A percentile compares a stretch with the other conserved stretches of the same genome.
These are phyloP conservation scores for Nepenthes alata DNA, from an alignment of 179 eudicot species.

Conservation along the genomic window DNA sequence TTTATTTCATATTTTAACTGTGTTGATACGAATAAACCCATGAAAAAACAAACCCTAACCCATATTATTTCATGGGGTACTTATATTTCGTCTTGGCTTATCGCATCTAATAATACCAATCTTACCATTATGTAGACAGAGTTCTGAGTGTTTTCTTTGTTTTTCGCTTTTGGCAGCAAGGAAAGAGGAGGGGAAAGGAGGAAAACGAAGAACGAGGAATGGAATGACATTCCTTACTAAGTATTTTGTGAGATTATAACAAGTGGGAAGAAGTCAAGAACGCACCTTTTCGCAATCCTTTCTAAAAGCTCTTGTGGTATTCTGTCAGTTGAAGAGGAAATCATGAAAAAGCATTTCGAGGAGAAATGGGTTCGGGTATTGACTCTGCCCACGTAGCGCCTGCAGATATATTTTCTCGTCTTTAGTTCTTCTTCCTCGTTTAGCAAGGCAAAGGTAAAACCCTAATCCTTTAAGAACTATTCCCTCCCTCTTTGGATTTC, in stretches of 20 bases:
- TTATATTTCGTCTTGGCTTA: too few species aligned
- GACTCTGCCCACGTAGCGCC: slow-evolving; percentile 25
- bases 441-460: too few species aligned
- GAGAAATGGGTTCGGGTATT: slow-evolving; percentile 46
- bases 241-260: not conserved
- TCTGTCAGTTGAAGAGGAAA: not conserved
- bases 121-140: too few species aligned
- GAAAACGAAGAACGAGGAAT: not conserved
- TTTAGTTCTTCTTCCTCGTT: too few species aligned
- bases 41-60: too few species aligned
- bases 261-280: slow-evolving; percentile 44
- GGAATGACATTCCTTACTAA: not conserved
- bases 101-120: too few species aligned
- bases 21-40: too few species aligned
- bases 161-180: slow-evolving; percentile 8
- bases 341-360: not conserved
- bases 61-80: too few species aligned
- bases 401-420: too few species aligned
- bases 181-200: not conserved
- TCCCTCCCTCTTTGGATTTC: too few species aligned
- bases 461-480: too few species aligned
- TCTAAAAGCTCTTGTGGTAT: slow-evolving; percentile 5
- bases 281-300: slow-evolving; percentile 37
- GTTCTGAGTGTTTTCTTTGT: not conserved
- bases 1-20: too few species aligned